phyloP scores from a whole-genome alignment of 345 rosid genomes.

The Citrus hindsii region DNA sequence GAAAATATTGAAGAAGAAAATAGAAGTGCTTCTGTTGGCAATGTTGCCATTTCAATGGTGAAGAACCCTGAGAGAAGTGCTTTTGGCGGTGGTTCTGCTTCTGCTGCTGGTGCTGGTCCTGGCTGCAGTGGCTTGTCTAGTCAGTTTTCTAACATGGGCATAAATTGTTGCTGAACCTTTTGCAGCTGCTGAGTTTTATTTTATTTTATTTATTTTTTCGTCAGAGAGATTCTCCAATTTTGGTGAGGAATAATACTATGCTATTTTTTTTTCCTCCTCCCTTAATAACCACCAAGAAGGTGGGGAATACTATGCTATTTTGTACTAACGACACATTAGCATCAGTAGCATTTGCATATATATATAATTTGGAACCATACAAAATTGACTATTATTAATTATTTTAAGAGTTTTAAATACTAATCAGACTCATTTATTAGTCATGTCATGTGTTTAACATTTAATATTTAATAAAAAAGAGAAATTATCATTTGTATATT shows the following conservation, averaged over 20 bases:
- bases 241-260: not conserved
- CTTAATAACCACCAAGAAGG: no score
- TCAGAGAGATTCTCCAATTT: slow-evolving; percentile 11
- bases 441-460: no score
- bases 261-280: no score
- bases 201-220: not conserved
- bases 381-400: no score
- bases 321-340: no score
- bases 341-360: no score
- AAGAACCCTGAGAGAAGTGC: slow-evolving; percentile 14
- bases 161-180: slow-evolving; percentile 38
- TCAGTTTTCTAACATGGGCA: slow-evolving; percentile 40
- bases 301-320: no score
- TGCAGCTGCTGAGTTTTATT: not conserved
- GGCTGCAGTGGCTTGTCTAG: slow-evolving; percentile 31
- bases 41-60: slow-evolving; percentile 13
- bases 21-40: not conserved
- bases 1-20: not conserved
- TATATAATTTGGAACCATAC: no score
- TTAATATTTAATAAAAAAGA: no score
- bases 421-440: no score
- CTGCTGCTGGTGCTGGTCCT: not conserved
- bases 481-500: no score
- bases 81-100: slow-evolving; percentile 29
- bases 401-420: no score